Evolutionary conservation across 495 filamentous ascomycete genomes (phyloP), one percentile per base, ranked within the genome.

Genomic region (Talaromyces trachyspermus): DNA sequence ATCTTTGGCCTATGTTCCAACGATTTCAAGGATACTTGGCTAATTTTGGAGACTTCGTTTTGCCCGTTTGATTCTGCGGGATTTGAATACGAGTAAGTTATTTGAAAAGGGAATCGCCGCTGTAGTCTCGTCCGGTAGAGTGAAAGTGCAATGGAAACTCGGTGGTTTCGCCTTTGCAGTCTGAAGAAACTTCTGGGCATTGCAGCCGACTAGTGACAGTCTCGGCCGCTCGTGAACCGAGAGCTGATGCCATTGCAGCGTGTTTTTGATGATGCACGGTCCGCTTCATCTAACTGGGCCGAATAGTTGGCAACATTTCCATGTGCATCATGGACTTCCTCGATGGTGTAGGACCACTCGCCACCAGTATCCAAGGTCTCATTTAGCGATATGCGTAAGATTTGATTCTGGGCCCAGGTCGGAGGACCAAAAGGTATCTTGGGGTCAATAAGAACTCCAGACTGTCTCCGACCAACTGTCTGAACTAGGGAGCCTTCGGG

Each of bases 251-350:
- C 92, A 73, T 40, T 83, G 75, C 75, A 86, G 17, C 69, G 72
- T 52, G 64, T 74, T 48, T 61, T 70, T 66, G 72, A 26, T 78
- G 84, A 51, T 43, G 59, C 58, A 17, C 75, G 72, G 23, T 91
- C 85, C 39, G 84, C 78, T 20, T 76, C 74, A 11, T 71, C 66
- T 14, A 66, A 59, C 20, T 64, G 41, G 5, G 69, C 65, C n/a
- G 83, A 76, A 58, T 95, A 98, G 46, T 83, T 88, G 46, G 88
- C 83, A 30, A 85, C 63, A 54, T 98, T 98, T 12, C 91, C 92
- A 49, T 84, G 81, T 8, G 78, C 92, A 71, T 98, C 92, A 46
- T 85, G 76, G 23, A 98, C 88, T 58, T 95, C 86, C 57, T 95
- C 89, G 32, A 98, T 81, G 2, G 81, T 81, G 55, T 96, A 98